Evolutionary conservation across 345 rosid species (phyloP).

Genomic region (Chamaenerion angustifolium): DNA sequence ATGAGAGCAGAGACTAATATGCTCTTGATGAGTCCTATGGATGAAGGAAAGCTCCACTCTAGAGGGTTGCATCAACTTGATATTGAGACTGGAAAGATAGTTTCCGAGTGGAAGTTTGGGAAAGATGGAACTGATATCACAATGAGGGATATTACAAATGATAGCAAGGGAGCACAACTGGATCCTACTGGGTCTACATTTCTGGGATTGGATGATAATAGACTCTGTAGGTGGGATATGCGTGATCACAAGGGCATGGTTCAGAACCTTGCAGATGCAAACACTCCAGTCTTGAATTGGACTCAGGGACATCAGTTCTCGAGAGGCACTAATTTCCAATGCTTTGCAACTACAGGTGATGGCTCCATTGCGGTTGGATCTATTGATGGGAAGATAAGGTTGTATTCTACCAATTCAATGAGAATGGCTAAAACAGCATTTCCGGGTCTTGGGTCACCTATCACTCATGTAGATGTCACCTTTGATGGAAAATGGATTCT

Average conservation of each 20-base stretch:
- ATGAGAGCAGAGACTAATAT: constrained; percentile 96
- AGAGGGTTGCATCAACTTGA: constrained; percentile 91
- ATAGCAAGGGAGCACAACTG: constrained; percentile 86
- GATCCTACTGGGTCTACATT: constrained; percentile 94
- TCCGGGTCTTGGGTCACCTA: constrained; percentile 96
- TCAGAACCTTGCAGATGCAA: constrained; percentile 64
- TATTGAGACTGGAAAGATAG: constrained; percentile 86
- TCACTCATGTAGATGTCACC: constrained; percentile 93
- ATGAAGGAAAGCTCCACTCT: constrained; percentile 49
- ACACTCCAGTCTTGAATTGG: constrained; percentile 77
- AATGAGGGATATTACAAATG: constrained; percentile 87
- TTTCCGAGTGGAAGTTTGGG: constrained; percentile 83
- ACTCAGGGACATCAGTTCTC: constrained; percentile 93
- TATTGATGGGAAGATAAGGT: constrained; percentile 88
- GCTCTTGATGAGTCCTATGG: constrained; percentile 90
- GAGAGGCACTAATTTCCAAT: constrained; percentile 95
- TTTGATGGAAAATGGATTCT: constrained; percentile 96
- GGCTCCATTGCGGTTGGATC: constrained; percentile 98
- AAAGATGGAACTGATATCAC: constrained; percentile 93
- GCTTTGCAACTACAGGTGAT: constrained; percentile 98
- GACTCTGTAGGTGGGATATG: constrained; percentile 99
- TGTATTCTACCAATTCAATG: constrained; percentile 81
- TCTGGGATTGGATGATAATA: constrained; percentile 83
- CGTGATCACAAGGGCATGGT: constrained; percentile 83
- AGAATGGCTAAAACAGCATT: constrained; percentile 96